phyloP scores from a whole-genome alignment of 495 filamentous ascomycete genomes.

The Entonaema liquescens region DNA sequence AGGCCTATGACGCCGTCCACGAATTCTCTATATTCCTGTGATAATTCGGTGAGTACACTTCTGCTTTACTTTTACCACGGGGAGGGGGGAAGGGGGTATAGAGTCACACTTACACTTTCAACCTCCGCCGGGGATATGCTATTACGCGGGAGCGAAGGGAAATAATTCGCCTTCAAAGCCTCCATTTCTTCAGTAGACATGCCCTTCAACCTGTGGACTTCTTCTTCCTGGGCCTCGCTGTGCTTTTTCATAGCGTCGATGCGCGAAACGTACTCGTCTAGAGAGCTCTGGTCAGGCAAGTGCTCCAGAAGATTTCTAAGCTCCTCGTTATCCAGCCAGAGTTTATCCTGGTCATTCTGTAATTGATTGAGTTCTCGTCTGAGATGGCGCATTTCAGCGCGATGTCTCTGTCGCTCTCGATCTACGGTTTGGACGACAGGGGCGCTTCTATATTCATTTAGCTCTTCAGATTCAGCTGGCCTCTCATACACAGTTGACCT shows the following conservation, averaged over 20 bases:
- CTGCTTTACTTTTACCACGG: too few species aligned
- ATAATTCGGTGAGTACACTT: neutral
- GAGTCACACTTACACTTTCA: neutral
- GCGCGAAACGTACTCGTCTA: neutral
- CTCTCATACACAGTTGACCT: too few species aligned
- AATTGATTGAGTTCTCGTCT: neutral
- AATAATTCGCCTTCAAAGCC: neutral
- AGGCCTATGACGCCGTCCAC: neutral
- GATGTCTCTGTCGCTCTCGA: neutral
- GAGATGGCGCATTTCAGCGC: neutral
- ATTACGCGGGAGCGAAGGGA: neutral
- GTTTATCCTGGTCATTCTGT: neutral
- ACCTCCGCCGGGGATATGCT: neutral
- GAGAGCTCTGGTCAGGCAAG: neutral
- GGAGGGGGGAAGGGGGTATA: neutral
- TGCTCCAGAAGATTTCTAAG: neutral
- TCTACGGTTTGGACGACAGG: neutral
- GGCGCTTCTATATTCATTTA: neutral
- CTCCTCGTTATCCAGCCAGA: neutral
- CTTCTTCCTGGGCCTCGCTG: neutral
- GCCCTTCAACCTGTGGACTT: neutral
- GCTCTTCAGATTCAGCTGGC: too few species aligned
- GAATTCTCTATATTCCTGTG: neutral
- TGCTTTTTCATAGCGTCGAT: neutral
- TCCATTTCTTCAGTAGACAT: neutral